Evolutionary conservation across 371 early-diverging fungal species (phyloP).

Genomic region (Umbelopsis sp.): DNA sequence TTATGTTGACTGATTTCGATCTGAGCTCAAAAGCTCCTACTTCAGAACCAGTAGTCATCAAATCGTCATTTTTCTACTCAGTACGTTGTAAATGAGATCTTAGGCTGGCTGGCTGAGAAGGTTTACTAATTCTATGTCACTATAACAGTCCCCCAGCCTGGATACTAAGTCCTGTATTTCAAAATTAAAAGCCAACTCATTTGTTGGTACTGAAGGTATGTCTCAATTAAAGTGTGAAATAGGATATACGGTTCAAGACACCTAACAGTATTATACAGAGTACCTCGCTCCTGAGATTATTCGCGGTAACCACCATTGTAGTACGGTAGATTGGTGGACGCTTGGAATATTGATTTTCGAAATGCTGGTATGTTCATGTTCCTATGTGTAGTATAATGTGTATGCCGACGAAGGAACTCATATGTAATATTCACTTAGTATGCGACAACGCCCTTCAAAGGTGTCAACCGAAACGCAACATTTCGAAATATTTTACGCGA

Average conservation of each 20-base stretch:
- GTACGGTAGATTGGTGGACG: conserved; percentile 98
- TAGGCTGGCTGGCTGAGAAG: background rate
- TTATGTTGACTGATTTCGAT: conserved; percentile 92
- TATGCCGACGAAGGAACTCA: conserved; percentile 16
- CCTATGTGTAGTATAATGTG: background rate
- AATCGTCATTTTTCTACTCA: conserved; percentile 37
- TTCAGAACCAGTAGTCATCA: conserved; percentile 68
- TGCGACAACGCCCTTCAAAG: conserved; percentile 94
- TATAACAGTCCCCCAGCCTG: conserved; percentile 77
- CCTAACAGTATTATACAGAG: conserved; percentile 46
- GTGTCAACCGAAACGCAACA: conserved; percentile 81
- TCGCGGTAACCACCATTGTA: conserved; percentile 83
- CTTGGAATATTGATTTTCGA: conserved; percentile 96
- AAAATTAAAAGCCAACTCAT: conserved; percentile 84
- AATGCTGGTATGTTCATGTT: conserved; percentile 70
- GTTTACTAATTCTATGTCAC: conserved; percentile 27
- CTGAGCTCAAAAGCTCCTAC: conserved; percentile 77
- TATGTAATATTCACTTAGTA: conserved; percentile 35
- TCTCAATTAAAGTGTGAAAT: conserved; percentile 25
- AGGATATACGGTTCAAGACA: background rate
- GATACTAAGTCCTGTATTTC: conserved; percentile 87
- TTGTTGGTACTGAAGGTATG: conserved; percentile 89
- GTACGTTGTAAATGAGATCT: conserved; percentile 23
- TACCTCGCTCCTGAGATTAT: conserved; percentile 94
- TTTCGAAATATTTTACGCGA: conserved; percentile 80